Percentiles rank a stretch among this genome's conserved stretches.
Conservation (phyloP, 2,329 filamentous ascomycete species). For the Fonsecaea pedrosoi region DNA sequence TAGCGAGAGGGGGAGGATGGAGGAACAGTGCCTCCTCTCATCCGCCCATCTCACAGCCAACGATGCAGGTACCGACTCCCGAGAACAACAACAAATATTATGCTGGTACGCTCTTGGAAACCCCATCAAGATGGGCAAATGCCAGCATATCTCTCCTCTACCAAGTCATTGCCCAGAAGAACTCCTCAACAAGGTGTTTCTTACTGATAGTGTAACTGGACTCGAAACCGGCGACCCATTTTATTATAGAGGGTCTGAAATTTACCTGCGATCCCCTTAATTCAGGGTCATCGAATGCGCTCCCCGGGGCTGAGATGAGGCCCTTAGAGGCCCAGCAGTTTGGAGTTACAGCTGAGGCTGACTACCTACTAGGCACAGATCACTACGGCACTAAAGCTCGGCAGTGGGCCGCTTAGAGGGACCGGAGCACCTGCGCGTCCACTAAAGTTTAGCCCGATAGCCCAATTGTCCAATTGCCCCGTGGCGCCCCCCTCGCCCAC, state of each 20-base stretch:
- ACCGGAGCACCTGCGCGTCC: constrained; percentile 1
- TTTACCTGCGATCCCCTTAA: background rate
- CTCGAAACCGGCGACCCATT: background rate
- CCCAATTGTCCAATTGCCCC: constrained; percentile 4
- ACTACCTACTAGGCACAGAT: constrained; percentile 2
- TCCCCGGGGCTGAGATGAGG: constrained; percentile 3
- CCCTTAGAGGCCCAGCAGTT: background rate
- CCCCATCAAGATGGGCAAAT: background rate
- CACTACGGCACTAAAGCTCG: constrained; percentile 7
- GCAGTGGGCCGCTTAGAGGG: constrained; percentile 12
- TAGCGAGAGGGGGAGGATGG: background rate
- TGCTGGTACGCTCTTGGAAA: background rate
- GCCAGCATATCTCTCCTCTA: background rate
- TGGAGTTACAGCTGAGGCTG: background rate
- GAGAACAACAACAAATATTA: background rate
- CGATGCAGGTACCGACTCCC: background rate
- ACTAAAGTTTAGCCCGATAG: background rate
- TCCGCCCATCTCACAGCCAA: background rate
- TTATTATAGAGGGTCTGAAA: background rate
- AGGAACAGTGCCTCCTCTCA: background rate
- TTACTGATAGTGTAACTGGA: constrained; percentile 2
- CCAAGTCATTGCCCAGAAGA: background rate
- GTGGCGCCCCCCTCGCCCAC: background rate
- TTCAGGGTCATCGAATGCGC: background rate
- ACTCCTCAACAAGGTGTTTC: background rate